phyloP scores from a whole-genome alignment of 2,329 filamentous ascomycete genomes.

The Tetracladium maxilliforme region DNA sequence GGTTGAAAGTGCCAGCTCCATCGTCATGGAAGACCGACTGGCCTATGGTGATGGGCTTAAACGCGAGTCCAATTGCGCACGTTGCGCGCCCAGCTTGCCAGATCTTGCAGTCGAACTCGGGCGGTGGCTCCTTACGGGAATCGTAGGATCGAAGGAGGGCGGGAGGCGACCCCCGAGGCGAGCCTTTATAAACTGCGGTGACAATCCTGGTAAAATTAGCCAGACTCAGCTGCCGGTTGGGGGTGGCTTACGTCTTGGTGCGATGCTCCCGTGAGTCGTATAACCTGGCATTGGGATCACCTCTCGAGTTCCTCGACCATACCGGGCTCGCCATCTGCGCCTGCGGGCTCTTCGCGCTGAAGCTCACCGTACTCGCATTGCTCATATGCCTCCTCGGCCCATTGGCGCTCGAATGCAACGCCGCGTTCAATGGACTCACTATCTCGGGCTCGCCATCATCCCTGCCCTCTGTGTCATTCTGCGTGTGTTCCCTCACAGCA shows the following conservation, averaged over 20 bases:
- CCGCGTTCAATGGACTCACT: constrained; percentile 20
- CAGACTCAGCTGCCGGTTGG: neutral
- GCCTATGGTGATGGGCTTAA: constrained; percentile 89
- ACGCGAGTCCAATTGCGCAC: constrained; percentile 76
- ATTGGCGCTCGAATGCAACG: constrained; percentile 23
- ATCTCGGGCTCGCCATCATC: constrained; percentile 45
- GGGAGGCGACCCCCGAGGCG: constrained; percentile 49
- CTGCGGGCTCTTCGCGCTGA: constrained; percentile 51
- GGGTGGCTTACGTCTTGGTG: constrained; percentile 66
- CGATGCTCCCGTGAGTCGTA: constrained; percentile 78
- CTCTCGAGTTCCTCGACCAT: constrained; percentile 43
- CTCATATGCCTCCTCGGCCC: constrained; percentile 50
- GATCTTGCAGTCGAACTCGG: constrained; percentile 87
- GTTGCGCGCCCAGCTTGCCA: constrained; percentile 98
- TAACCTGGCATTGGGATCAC: constrained; percentile 73
- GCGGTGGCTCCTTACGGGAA: constrained; percentile 77
- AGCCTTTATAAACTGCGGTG: constrained; percentile 81
- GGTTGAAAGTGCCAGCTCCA: constrained; percentile 83
- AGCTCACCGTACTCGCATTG: constrained; percentile 71
- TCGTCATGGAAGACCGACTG: constrained; percentile 93
- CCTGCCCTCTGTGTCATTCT: constrained; percentile 66
- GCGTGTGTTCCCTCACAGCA: constrained; percentile 73
- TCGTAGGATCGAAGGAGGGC: constrained; percentile 85
- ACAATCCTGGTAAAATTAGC: constrained; percentile 52
- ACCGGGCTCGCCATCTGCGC: constrained; percentile 38